A percentile compares a stretch with the other conserved stretches of the same genome.
Conservation (phyloP, 805 yeast genomes). For the Kuraishia floccosa region DNA sequence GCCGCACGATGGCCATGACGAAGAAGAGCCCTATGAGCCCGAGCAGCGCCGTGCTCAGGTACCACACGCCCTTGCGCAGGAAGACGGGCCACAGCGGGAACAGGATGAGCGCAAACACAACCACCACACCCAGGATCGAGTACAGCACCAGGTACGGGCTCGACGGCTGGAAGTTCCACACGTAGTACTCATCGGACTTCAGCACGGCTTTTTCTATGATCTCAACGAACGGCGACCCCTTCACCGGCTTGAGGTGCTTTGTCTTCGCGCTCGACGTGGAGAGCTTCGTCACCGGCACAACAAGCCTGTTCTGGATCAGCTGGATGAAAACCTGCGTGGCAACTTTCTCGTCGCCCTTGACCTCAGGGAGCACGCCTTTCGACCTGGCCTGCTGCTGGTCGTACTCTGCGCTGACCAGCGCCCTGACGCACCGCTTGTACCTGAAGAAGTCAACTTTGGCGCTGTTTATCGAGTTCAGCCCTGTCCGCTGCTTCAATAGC, state of each 20-base stretch:
- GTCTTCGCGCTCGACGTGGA: constrained; percentile 56
- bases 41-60: constrained; percentile 65
- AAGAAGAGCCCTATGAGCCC: constrained; percentile 70
- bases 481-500: constrained; percentile 71
- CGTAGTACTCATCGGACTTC: constrained; percentile 59
- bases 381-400: constrained; percentile 33
- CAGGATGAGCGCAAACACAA: constrained; percentile 50
- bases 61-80: constrained; percentile 89
- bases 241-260: constrained; percentile 51
- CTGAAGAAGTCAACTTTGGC: constrained; percentile 76
- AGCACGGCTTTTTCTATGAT: constrained; percentile 46
- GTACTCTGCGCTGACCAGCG: constrained; percentile 66
- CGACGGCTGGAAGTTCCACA: constrained; percentile 73
- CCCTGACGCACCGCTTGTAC: constrained; percentile 73
- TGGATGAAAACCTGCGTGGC: constrained; percentile 54
- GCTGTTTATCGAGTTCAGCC: constrained; percentile 48
- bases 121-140: constrained; percentile 55
- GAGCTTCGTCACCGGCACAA: constrained; percentile 68
- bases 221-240: constrained; percentile 48
- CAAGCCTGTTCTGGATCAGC: constrained; percentile 62
- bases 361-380: constrained; percentile 20
- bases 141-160: constrained; percentile 52
- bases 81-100: constrained; percentile 94
- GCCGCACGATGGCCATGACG: constrained; percentile 66
- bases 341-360: constrained; percentile 33